Evolutionary conservation across 2,329 filamentous ascomycete genomes (phyloP).

Genomic region (Beauveria scarabaeidicola): DNA sequence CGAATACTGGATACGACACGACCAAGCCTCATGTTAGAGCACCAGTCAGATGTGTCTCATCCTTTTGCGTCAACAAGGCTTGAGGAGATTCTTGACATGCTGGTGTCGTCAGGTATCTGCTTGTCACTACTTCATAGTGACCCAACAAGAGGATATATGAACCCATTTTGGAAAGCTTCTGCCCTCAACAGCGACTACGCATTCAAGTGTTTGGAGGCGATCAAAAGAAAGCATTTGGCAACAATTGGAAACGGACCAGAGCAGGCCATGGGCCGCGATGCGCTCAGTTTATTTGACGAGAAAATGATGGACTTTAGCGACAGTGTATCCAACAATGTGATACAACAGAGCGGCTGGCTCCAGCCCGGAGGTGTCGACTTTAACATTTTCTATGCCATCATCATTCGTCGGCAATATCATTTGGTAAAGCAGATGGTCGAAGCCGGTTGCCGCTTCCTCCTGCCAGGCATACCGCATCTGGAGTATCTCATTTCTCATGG

Average conservation of each 20-base stretch:
- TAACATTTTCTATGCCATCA: background rate
- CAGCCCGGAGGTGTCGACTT: background rate
- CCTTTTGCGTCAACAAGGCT: background rate
- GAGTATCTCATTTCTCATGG: slow-evolving; percentile 1
- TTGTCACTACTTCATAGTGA: background rate
- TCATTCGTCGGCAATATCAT: slow-evolving; percentile 1
- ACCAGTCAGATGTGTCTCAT: background rate
- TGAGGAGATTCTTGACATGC: slow-evolving; percentile 2
- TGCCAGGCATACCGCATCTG: background rate
- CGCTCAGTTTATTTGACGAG: background rate
- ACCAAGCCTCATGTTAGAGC: background rate
- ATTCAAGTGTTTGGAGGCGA: background rate
- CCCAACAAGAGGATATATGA: background rate
- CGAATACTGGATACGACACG: background rate
- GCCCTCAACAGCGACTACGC: background rate
- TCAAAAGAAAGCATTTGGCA: background rate
- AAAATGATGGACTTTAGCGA: background rate
- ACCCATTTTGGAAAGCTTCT: background rate
- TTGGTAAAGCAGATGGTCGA: background rate
- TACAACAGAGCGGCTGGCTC: background rate
- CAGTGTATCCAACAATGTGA: background rate
- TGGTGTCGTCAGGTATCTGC: background rate
- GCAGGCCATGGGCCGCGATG: background rate
- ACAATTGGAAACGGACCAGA: too few relatives aligned
- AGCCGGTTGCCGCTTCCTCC: background rate